Conservation (phyloP, 2,329 filamentous ascomycete genomes). For the Talaromyces piceae region DNA sequence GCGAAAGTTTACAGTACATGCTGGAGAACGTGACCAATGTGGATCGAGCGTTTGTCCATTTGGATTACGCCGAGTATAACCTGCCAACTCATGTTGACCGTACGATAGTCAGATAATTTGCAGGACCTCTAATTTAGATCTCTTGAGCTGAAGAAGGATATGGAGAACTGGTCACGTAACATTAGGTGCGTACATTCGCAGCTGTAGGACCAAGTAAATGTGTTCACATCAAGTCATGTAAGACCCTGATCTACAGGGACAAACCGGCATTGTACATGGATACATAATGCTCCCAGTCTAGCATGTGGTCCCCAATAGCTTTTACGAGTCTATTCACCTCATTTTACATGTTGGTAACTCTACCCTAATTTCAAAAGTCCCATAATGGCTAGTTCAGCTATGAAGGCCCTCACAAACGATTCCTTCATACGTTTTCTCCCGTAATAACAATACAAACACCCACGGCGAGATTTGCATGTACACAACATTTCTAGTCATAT, state of each 20-base stretch:
- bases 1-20: conserved; percentile 54
- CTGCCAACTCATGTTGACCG: conserved; percentile 31
- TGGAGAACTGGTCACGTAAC: neutral
- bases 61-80: conserved; percentile 42
- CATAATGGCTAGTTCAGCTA: neutral
- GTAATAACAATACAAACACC: neutral
- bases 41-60: conserved; percentile 43
- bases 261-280: no score
- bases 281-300: no score
- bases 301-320: no score
- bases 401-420: neutral
- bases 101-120: neutral
- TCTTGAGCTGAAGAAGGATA: neutral
- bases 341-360: neutral
- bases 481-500: neutral
- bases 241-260: no score
- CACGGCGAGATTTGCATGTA: neutral
- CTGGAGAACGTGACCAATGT: conserved; percentile 46
- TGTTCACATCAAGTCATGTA: no score
- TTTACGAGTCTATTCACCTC: neutral
- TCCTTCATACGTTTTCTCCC: neutral
- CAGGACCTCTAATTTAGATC: neutral
- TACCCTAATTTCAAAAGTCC: neutral
- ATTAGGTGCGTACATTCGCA: no score
- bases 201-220: no score